phyloP scores from a whole-genome alignment of 371 early-diverging fungal genomes.

The Blastocladiella emersonii region DNA sequence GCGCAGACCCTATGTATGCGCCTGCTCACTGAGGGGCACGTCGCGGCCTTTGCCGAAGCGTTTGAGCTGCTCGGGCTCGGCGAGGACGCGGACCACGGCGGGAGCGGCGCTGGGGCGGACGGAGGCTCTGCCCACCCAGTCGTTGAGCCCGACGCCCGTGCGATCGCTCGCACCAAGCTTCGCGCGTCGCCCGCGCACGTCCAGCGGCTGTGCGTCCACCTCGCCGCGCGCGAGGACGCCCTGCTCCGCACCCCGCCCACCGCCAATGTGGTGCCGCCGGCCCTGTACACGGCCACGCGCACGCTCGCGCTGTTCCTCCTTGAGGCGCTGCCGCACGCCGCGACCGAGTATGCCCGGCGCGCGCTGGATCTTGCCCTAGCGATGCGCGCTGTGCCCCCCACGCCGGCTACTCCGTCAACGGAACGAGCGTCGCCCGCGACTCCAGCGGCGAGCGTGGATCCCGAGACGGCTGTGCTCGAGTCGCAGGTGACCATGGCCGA shows the following conservation, averaged over 20 bases:
- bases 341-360: neutral
- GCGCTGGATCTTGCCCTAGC: neutral
- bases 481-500: neutral
- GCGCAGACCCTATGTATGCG: neutral
- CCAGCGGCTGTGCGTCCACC: neutral
- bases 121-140: neutral
- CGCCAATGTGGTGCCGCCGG: neutral
- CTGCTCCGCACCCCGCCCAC: neutral
- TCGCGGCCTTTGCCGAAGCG: neutral
- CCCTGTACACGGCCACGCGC: neutral
- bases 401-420: neutral
- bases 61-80: neutral
- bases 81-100: too few relatives aligned
- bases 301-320: neutral
- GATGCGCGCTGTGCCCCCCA: neutral
- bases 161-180: neutral
- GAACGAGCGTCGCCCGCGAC: neutral
- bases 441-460: neutral
- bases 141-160: neutral
- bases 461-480: neutral
- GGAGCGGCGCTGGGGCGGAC: too few relatives aligned
- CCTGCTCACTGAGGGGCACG: neutral
- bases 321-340: neutral
- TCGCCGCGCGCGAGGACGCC: neutral
- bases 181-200: neutral